Base-by-base conservation (phyloP, 2,329 filamentous ascomycete genomes). In the Dothistroma pini region DNA sequence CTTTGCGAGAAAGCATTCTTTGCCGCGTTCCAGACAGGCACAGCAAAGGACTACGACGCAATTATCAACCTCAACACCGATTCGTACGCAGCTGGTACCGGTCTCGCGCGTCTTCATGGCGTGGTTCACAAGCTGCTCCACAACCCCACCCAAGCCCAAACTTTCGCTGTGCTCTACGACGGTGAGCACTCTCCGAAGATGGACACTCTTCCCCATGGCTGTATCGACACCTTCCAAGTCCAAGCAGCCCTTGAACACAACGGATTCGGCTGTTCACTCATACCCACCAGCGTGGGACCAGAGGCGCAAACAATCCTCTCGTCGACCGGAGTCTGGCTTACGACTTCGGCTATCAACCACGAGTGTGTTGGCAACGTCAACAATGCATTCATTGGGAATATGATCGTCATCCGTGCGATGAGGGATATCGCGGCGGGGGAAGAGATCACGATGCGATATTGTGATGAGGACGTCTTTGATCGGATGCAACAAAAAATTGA, bases 321-420 rank as follows among this genome's bases (percentile, higher is more conserved):
- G n/a, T 57, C 55, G 3, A 61, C 32, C 38, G 82, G 82, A 0
- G 56, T 84, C 16, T 86, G 83, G 81, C 59, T 72, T 2, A 58
- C 74, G 1, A 79, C 80, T 2, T 81, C 82, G 0, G 73, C 75
- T 58, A 77, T 84, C 62, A 85, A 86, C 60, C 83, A 85, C 62
- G 76, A 75, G 8, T 86, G 83, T 66, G 9, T 76, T 4, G 68
- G 68, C 10, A 86, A 84, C 65, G 77, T 76, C 19, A 60, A 59
- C 0, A 79, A 79, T 12, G 69, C 77, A 1, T 84, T 83, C 67
- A 81, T 85, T 44, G 82, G 83, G 2, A 82, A 86, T 65, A 76
- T 85, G 74, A 75, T 77, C 62, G 75, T 84, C 10, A 56, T 84
- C 21, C 80, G 81, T 10, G 82, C 83, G 0, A 69, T 75, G 0